Percentiles rank a stretch among this genome's conserved stretches.
Evolutionary conservation across 169 alveolate genomes (phyloP).

Genomic region (Babesia divergens): DNA sequence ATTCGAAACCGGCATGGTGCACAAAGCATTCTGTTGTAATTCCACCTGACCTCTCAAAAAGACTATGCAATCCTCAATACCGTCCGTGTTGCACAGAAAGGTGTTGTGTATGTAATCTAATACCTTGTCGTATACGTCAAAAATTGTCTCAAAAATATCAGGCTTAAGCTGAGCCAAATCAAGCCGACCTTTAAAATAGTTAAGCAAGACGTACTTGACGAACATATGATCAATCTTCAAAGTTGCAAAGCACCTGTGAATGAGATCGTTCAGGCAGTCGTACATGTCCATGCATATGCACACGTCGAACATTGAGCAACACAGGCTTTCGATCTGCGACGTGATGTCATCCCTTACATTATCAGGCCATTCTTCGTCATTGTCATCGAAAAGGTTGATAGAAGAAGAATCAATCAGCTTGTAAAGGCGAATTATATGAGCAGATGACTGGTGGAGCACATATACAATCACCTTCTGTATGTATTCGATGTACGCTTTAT

Average conservation of each 20-base stretch:
- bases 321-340: conserved; percentile 39
- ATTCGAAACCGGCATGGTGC: neutral
- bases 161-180: conserved; percentile 31
- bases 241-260: conserved; percentile 52
- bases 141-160: conserved; percentile 36
- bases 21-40: neutral
- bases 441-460: conserved; percentile 59
- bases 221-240: conserved; percentile 29
- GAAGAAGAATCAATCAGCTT: conserved; percentile 25
- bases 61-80: conserved; percentile 27
- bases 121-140: conserved; percentile 24
- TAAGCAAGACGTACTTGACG: conserved; percentile 48
- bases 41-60: conserved; percentile 9
- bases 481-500: conserved; percentile 39
- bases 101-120: conserved; percentile 12
- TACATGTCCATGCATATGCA: conserved; percentile 35
- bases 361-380: conserved; percentile 40
- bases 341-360: conserved; percentile 47
- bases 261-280: conserved; percentile 45
- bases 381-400: conserved; percentile 12
- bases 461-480: conserved; percentile 43
- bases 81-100: neutral
- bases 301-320: conserved; percentile 51
- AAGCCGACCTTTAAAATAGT: conserved; percentile 18
- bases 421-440: conserved; percentile 50